A percentile compares a stretch with the other conserved stretches of the same genome.
phyloP scores from a whole-genome alignment of 139 green algal genomes.

The Axilococcus clingmanii region DNA sequence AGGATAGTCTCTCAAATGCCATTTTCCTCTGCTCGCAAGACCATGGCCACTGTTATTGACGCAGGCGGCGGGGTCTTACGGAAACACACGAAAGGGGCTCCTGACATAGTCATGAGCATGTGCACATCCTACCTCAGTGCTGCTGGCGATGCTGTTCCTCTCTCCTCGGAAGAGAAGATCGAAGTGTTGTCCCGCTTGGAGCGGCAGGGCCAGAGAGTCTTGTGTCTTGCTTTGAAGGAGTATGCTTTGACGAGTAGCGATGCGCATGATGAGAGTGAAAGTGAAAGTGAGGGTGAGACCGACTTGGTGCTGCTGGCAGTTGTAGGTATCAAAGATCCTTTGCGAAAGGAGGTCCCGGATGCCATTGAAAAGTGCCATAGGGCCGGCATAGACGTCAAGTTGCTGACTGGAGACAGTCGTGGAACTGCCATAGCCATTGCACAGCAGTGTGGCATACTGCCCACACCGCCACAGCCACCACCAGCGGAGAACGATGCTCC shows the following conservation, averaged over 20 bases:
- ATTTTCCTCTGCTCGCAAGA: constrained; percentile 83
- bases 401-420: constrained; percentile 94
- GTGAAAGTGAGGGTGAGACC: constrained; percentile 20
- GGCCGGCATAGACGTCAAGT: constrained; percentile 86
- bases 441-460: constrained; percentile 70
- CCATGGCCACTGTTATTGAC: constrained; percentile 48
- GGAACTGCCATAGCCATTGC: constrained; percentile 80
- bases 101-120: constrained; percentile 73
- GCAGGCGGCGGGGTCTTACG: background rate
- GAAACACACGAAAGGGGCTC: constrained; percentile 78
- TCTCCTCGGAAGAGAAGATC: constrained; percentile 26
- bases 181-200: constrained; percentile 25
- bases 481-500: too few relatives aligned
- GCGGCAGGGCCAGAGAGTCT: constrained; percentile 26
- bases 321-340: constrained; percentile 69
- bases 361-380: constrained; percentile 69
- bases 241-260: constrained; percentile 17
- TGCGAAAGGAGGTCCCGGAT: constrained; percentile 56
- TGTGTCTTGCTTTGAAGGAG: constrained; percentile 68
- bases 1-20: constrained; percentile 23
- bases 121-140: constrained; percentile 39
- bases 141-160: constrained; percentile 15
- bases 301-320: constrained; percentile 41
- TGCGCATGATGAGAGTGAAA: background rate
- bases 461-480: constrained; percentile 2